phyloP scores from a whole-genome alignment of 2,329 filamentous ascomycete species.

The Diaporthe longicolla region DNA sequence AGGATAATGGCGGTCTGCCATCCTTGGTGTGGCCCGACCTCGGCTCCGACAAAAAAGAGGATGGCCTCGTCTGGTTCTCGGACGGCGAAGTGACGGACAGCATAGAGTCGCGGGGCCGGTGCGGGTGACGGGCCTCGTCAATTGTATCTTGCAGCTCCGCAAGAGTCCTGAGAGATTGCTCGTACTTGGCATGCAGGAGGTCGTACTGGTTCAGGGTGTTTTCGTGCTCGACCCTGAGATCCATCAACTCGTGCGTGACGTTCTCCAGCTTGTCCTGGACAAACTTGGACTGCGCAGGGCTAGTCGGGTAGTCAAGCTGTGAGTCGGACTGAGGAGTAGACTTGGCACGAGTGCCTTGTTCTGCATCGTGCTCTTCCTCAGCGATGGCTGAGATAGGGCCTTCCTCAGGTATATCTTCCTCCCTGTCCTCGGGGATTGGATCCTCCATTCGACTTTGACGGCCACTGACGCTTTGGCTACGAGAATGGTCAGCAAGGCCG shows the following conservation, averaged over 20 bases:
- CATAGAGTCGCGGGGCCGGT: conserved; percentile 67
- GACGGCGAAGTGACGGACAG: conserved; percentile 66
- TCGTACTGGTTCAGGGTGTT: conserved; percentile 85
- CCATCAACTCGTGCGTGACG: conserved; percentile 91
- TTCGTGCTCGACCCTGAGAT: conserved; percentile 92
- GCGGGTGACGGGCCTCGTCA: conserved; percentile 81
- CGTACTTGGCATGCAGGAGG: conserved; percentile 87
- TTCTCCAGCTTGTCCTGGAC: conserved; percentile 93
- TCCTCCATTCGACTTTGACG: conserved; percentile 68
- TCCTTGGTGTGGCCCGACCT: conserved; percentile 80
- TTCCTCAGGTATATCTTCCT: conserved; percentile 53
- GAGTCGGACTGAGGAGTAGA: conserved; percentile 37
- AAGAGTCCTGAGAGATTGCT: conserved; percentile 85
- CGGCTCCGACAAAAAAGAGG: conserved; percentile 87
- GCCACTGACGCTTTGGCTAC: conserved; percentile 68
- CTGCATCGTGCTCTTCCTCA: conserved; percentile 51
- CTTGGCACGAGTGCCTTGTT: conserved; percentile 54
- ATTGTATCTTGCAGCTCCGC: conserved; percentile 88
- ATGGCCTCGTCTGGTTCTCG: conserved; percentile 70
- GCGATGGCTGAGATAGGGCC: conserved; percentile 41
- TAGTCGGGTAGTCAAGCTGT: conserved; percentile 65
- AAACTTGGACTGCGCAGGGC: conserved; percentile 84
- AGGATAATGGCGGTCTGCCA: conserved; percentile 78
- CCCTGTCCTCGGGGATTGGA: conserved; percentile 67
- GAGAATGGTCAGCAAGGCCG: conserved; percentile 64